A percentile compares a stretch with the other conserved stretches of the same genome.
phyloP scores from a whole-genome alignment of 257 asterid species.

The Jacaranda copaia region DNA sequence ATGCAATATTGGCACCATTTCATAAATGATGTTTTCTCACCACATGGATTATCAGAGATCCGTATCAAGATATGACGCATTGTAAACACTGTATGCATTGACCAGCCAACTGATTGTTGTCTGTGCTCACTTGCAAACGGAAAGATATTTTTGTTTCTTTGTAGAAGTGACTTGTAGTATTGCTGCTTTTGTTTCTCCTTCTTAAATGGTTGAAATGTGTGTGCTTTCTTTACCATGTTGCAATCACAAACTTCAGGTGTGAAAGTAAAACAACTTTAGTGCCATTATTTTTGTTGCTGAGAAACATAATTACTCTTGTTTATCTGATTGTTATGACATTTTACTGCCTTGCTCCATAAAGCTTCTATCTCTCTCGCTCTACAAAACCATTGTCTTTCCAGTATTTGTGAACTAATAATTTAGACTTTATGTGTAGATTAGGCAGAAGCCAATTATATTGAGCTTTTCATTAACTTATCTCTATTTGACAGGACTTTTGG shows the following conservation, averaged over 20 bases:
- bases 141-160: background rate
- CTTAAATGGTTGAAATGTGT: background rate
- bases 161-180: background rate
- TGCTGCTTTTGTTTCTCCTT: background rate
- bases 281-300: constrained; percentile 10
- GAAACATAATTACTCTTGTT: background rate
- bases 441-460: background rate
- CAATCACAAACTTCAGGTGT: no score
- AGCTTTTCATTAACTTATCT: background rate
- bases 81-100: background rate
- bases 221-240: background rate
- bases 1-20: background rate
- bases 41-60: background rate
- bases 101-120: background rate
- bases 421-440: background rate
- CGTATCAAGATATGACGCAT: background rate
- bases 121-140: background rate
- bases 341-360: constrained; percentile 10
- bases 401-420: constrained; percentile 4
- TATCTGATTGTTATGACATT: constrained; percentile 23
- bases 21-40: background rate
- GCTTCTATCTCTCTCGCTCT: constrained; percentile 7
- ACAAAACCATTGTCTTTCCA: background rate
- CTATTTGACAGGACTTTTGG: constrained; percentile 16
- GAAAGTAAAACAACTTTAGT: background rate